phyloP scores from a whole-genome alignment of 768 basidiomycete genomes.

The Boletus sensibilis region DNA sequence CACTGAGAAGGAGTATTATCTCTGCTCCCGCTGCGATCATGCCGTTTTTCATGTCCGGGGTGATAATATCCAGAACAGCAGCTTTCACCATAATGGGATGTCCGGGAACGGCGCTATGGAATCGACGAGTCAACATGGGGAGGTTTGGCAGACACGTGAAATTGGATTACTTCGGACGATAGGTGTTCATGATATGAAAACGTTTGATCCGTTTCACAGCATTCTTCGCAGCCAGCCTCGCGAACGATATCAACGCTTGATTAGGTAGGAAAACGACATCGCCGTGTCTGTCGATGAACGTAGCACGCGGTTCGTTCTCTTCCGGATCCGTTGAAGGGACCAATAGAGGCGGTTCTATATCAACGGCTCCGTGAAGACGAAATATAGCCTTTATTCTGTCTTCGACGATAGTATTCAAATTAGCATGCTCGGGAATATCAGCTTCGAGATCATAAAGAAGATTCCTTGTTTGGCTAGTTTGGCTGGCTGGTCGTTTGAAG shows the following conservation, averaged over 20 bases:
- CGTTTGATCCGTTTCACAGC: slow-evolving; percentile 74
- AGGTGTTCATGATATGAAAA: slow-evolving; percentile 75
- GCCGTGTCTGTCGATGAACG: slow-evolving; percentile 78
- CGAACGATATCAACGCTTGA: slow-evolving; percentile 72
- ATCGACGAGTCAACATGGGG: slow-evolving; percentile 1
- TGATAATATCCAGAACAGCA: slow-evolving; percentile 82
- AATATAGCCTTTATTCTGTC: slow-evolving; percentile 78
- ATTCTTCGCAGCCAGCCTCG: slow-evolving; percentile 74
- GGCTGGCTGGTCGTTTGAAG: slow-evolving; percentile 70
- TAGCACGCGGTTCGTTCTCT: slow-evolving; percentile 63
- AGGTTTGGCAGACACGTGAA: not conserved
- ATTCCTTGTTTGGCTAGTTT: slow-evolving; percentile 58
- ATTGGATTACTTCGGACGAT: slow-evolving; percentile 57
- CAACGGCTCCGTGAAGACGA: slow-evolving; percentile 85
- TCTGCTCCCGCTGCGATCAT: slow-evolving; percentile 73
- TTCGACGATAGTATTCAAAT: slow-evolving; percentile 71
- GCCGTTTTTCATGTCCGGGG: slow-evolving; percentile 63
- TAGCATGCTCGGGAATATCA: slow-evolving; percentile 66
- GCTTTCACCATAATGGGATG: slow-evolving; percentile 74
- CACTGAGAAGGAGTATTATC: slow-evolving; percentile 63
- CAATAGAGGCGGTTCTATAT: slow-evolving; percentile 82
- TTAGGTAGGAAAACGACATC: slow-evolving; percentile 73
- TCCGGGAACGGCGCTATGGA: slow-evolving; percentile 56
- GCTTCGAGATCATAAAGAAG: slow-evolving; percentile 74
- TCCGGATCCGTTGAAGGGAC: slow-evolving; percentile 66